These are phyloP conservation scores for Cryptosporidium tyzzeri DNA, from an alignment of 169 alveolate genomes.

Conservation along the genomic window DNA sequence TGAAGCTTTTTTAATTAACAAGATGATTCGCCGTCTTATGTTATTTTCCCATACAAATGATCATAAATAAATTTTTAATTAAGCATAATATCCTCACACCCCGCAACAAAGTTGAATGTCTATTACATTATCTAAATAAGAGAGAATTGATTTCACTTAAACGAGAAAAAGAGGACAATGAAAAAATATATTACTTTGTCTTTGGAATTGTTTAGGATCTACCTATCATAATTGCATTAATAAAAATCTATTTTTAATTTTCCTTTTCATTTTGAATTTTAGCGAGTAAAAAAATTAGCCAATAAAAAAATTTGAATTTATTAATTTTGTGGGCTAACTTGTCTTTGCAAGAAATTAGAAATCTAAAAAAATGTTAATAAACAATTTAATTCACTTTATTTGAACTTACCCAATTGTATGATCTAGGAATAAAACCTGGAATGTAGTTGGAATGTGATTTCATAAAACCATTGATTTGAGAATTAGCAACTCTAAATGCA, in stretches of 20 bases:
- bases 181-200: not conserved
- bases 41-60: not conserved
- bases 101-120: conserved; percentile 39
- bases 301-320: not conserved
- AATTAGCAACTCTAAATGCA: conserved; percentile 36
- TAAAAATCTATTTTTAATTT: not conserved
- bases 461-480: conserved; percentile 10
- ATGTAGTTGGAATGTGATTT: conserved; percentile 27
- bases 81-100: conserved; percentile 12
- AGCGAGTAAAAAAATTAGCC: not conserved
- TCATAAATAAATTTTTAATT: conserved; percentile 4
- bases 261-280: not conserved
- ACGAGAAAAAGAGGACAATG: not conserved
- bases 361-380: not conserved
- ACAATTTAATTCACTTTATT: not conserved
- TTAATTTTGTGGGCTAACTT: not conserved
- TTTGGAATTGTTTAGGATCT: not conserved
- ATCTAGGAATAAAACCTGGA: conserved; percentile 42
- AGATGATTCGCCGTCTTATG: not conserved
- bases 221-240: not conserved
- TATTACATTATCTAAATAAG: not conserved
- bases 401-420: conserved; percentile 60
- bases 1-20: not conserved
- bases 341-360: not conserved
- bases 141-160: not conserved